Conservation (phyloP, 805 yeast genomes). For the Millerozyma acaciae region DNA sequence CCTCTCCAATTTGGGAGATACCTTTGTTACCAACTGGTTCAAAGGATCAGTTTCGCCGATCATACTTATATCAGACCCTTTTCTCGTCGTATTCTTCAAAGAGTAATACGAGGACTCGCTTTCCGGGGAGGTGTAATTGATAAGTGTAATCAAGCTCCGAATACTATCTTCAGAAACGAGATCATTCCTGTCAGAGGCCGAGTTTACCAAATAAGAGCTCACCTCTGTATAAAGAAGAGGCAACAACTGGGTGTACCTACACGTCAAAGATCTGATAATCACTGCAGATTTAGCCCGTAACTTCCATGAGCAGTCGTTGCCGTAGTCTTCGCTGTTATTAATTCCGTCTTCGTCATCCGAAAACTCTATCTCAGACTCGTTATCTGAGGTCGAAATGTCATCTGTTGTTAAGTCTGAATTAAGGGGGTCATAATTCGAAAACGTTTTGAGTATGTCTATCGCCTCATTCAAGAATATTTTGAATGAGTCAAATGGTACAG, state of each 20-base stretch:
- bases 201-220: conserved; percentile 27
- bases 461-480: conserved; percentile 10
- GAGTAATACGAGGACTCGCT: not conserved
- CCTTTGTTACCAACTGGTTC: conserved; percentile 12
- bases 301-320: conserved; percentile 51
- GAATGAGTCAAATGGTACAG: conserved; percentile 13
- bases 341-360: conserved; percentile 28
- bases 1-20: conserved; percentile 17
- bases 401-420: conserved; percentile 29
- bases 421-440: conserved; percentile 31
- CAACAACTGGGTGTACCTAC: conserved; percentile 32
- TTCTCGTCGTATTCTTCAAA: conserved; percentile 6
- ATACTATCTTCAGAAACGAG: conserved; percentile 51
- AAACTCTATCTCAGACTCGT: conserved; percentile 36
- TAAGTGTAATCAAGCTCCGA: conserved; percentile 39
- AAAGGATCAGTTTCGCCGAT: conserved; percentile 21
- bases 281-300: conserved; percentile 51
- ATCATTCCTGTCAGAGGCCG: conserved; percentile 42
- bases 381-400: conserved; percentile 41
- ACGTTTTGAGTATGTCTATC: conserved; percentile 16
- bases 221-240: conserved; percentile 28
- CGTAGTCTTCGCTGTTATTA: conserved; percentile 37
- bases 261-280: conserved; percentile 31
- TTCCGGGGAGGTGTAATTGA: conserved; percentile 21
- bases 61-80: conserved; percentile 39